Evolutionary conservation across 331 rosid species (phyloP).

Genomic region (Malus hybrid): DNA sequence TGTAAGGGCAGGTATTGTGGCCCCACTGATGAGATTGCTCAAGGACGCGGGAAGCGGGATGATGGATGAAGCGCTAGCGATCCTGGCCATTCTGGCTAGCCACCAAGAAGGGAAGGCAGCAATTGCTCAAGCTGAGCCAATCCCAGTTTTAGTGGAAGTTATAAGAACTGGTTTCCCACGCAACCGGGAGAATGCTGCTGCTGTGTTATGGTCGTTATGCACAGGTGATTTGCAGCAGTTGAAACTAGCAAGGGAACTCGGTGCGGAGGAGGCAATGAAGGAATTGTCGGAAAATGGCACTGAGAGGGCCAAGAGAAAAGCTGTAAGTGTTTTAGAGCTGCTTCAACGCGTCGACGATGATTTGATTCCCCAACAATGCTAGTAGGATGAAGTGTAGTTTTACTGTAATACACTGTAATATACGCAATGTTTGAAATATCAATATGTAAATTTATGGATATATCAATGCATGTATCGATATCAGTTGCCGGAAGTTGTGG

Average conservation of each 20-base stretch:
- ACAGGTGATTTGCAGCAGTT: slow-evolving; percentile 53
- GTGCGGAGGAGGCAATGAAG: slow-evolving; percentile 71
- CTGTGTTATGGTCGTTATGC: slow-evolving; percentile 85
- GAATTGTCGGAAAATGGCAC: slow-evolving; percentile 88
- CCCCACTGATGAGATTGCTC: slow-evolving; percentile 63
- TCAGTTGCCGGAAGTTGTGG: too few relatives aligned
- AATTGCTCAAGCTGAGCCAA: slow-evolving; percentile 64
- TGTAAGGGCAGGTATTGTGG: slow-evolving; percentile 80
- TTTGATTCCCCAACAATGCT: neutral
- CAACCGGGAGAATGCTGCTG: slow-evolving; percentile 86
- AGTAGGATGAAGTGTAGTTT: neutral
- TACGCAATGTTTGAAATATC: too few relatives aligned
- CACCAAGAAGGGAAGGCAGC: slow-evolving; percentile 81
- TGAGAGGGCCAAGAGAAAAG: slow-evolving; percentile 95
- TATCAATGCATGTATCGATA: too few relatives aligned
- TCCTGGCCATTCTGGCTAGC: slow-evolving; percentile 81
- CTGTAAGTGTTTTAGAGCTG: slow-evolving; percentile 60
- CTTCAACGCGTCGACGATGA: slow-evolving; percentile 46
- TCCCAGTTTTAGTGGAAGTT: slow-evolving; percentile 62
- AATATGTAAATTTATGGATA: too few relatives aligned
- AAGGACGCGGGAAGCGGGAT: slow-evolving; percentile 91
- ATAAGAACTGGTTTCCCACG: slow-evolving; percentile 88
- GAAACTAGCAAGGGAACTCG: slow-evolving; percentile 66
- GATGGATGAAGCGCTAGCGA: slow-evolving; percentile 96
- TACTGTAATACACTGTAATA: neutral